Evolutionary conservation across 1,284 basidiomycete species (phyloP).

Genomic region (Golubevia sp.): DNA sequence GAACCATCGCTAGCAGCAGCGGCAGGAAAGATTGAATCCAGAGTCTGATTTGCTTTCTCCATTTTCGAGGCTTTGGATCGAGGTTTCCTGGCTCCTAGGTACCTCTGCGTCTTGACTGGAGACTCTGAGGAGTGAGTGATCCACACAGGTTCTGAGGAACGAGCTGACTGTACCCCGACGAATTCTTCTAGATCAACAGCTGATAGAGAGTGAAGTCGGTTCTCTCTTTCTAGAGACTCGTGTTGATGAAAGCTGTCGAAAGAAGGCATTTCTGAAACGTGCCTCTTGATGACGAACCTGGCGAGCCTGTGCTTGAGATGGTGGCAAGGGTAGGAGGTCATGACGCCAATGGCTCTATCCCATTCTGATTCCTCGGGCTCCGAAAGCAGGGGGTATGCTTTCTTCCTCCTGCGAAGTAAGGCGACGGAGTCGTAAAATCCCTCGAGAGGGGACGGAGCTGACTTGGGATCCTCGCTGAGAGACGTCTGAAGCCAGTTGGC

Average conservation of each 20-base stretch:
- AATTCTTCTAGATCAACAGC: background rate
- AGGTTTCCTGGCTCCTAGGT: background rate
- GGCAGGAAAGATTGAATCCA: background rate
- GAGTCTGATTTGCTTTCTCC: background rate
- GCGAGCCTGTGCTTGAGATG: background rate
- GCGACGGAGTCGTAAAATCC: background rate
- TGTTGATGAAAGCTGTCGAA: background rate
- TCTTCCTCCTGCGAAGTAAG: background rate
- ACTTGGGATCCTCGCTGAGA: background rate
- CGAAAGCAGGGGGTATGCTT: background rate
- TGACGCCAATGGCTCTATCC: background rate
- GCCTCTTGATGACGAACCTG: background rate
- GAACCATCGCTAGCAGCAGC: background rate
- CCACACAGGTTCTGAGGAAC: background rate
- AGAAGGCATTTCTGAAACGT: background rate
- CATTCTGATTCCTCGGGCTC: background rate
- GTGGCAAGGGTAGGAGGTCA: background rate
- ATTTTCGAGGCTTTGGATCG: background rate
- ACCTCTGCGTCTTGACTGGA: background rate
- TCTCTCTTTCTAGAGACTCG: background rate
- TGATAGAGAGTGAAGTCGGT: background rate
- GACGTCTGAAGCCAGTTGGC: background rate
- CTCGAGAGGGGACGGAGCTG: background rate
- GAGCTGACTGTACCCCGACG: background rate
- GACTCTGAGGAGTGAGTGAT: background rate